Percentiles rank a stretch among this genome's conserved stretches.
Evolutionary conservation across 108 stramenopile genomes (phyloP).

Genomic region (Epithemia pelagica): DNA sequence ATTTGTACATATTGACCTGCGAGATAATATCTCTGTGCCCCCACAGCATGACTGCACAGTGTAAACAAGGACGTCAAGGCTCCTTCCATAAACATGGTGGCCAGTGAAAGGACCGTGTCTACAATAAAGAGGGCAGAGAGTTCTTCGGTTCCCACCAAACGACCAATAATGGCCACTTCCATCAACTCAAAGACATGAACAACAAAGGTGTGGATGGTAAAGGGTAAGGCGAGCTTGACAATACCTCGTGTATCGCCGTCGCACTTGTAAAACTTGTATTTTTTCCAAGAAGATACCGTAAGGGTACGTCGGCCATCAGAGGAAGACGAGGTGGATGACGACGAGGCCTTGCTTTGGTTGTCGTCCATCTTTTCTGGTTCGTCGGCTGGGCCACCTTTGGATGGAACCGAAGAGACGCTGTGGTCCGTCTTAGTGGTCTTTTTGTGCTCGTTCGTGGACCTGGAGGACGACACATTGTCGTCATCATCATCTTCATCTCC

Average conservation of each 20-base stretch:
- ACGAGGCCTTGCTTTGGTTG: neutral
- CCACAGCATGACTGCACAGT: constrained; percentile 40
- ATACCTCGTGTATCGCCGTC: constrained; percentile 29
- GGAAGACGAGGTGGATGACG: neutral
- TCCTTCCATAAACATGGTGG: constrained; percentile 7
- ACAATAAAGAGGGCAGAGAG: constrained; percentile 6
- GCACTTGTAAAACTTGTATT: neutral
- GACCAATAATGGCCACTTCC: constrained; percentile 41
- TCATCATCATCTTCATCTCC: neutral
- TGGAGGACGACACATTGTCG: neutral
- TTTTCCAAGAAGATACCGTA: neutral
- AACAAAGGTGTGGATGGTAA: constrained; percentile 1
- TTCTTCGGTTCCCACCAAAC: constrained; percentile 5
- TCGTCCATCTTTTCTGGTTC: neutral
- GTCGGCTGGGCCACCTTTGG: neutral
- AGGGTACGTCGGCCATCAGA: too few species aligned
- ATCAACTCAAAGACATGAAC: constrained; percentile 16
- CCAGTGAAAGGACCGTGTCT: neutral
- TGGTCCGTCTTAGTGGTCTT: neutral
- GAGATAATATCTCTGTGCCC: constrained; percentile 41
- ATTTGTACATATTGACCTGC: constrained; percentile 58
- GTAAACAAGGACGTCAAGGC: neutral
- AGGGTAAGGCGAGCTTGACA: constrained; percentile 29
- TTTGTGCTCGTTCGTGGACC: neutral
- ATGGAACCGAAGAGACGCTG: neutral